A percentile compares a stretch with the other conserved stretches of the same genome.
phyloP scores from a whole-genome alignment of 352 stramenopile genomes.

The Phytophthora pisi region DNA sequence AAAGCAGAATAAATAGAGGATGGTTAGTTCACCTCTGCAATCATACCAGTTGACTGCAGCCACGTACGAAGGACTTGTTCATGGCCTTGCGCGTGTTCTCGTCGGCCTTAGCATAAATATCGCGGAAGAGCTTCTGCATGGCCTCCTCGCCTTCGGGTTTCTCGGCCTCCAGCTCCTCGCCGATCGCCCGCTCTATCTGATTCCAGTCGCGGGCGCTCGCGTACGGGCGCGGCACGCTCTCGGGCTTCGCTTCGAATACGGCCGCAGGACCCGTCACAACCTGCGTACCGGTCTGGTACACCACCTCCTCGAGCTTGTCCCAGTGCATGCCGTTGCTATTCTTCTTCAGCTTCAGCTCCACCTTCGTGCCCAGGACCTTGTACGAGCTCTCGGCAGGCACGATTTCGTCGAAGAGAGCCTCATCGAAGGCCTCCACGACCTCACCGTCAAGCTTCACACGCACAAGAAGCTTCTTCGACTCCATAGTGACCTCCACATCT shows the following conservation, averaged over 20 bases:
- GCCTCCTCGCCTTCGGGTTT: constrained; percentile 92
- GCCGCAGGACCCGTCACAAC: constrained; percentile 60
- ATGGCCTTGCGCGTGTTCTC: constrained; percentile 92
- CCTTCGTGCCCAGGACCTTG: constrained; percentile 68
- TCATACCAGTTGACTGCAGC: not conserved
- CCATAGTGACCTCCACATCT: constrained; percentile 65
- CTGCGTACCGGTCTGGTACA: constrained; percentile 49
- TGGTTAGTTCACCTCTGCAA: constrained; percentile 4
- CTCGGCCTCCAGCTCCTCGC: constrained; percentile 81
- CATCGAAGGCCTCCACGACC: constrained; percentile 64
- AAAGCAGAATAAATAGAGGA: not conserved
- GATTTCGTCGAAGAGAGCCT: constrained; percentile 77
- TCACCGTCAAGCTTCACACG: constrained; percentile 55
- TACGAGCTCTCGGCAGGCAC: constrained; percentile 59
- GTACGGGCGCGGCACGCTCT: constrained; percentile 68
- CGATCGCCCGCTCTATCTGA: constrained; percentile 81
- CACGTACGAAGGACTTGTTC: constrained; percentile 93
- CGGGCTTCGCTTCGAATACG: constrained; percentile 64
- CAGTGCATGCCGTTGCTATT: constrained; percentile 56
- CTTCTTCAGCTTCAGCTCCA: constrained; percentile 89
- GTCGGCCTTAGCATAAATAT: constrained; percentile 93
- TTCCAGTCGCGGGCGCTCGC: constrained; percentile 90
- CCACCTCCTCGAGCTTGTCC: constrained; percentile 75
- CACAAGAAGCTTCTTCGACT: constrained; percentile 58
- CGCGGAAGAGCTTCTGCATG: constrained; percentile 91